phyloP scores from a whole-genome alignment of 495 filamentous ascomycete genomes.

The Aspergillus baeticus region DNA sequence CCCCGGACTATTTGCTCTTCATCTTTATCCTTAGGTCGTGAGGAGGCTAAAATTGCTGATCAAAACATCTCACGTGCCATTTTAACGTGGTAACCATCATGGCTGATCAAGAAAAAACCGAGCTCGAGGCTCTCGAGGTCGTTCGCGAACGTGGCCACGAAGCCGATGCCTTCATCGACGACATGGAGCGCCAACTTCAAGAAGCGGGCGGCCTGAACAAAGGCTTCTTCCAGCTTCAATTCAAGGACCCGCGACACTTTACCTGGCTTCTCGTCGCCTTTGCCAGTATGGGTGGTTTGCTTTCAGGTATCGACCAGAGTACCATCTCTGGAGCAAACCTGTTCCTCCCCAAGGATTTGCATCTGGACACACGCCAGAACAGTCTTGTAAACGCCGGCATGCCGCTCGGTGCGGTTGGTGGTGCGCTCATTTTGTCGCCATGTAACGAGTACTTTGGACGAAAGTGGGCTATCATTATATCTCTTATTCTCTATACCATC shows the following conservation, averaged over 20 bases:
- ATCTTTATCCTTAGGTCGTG: no score
- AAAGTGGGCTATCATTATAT: slow-evolving; percentile 57
- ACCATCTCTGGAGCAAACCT: slow-evolving; percentile 61
- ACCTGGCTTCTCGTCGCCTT: slow-evolving; percentile 62
- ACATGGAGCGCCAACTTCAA: slow-evolving; percentile 6
- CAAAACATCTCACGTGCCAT: background rate
- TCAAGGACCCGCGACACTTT: slow-evolving; percentile 44
- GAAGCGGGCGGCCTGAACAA: slow-evolving; percentile 3
- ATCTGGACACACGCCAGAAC: slow-evolving; percentile 41
- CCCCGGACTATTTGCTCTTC: no score
- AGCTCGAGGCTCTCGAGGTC: slow-evolving; percentile 8
- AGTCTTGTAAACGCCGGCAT: slow-evolving; percentile 59
- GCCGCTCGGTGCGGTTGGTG: slow-evolving; percentile 59
- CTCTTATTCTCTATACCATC: slow-evolving; percentile 56
- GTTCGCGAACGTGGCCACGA: slow-evolving; percentile 6
- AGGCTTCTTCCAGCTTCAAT: slow-evolving; percentile 9
- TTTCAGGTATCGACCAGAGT: slow-evolving; percentile 62
- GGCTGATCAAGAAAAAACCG: slow-evolving; percentile 2
- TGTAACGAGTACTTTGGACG: slow-evolving; percentile 58
- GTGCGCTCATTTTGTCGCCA: slow-evolving; percentile 56
- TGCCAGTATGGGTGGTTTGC: slow-evolving; percentile 60
- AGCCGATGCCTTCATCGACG: slow-evolving; percentile 3
- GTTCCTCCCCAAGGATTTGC: slow-evolving; percentile 48
- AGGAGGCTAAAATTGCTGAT: background rate
- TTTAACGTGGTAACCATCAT: background rate